Conservation (phyloP, 1,139 yeast genomes). For the Kurtzmaniella quercitrusa region DNA sequence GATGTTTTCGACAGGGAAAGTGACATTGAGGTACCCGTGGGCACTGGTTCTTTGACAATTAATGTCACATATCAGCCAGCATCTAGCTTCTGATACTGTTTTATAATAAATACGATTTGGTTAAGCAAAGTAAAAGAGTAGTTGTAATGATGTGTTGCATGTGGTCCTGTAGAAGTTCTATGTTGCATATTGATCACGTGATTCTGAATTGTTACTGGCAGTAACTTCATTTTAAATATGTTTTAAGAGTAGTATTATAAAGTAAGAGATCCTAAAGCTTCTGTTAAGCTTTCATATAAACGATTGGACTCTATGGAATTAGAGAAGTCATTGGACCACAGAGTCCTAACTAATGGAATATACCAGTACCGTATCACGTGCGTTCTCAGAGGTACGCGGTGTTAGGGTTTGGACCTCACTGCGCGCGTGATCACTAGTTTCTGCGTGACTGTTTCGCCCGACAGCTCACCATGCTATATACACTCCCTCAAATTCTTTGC, state of each 20-base stretch:
- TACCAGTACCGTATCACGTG: conserved; percentile 1
- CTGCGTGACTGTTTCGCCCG: conserved; percentile 1
- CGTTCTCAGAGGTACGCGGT: neutral
- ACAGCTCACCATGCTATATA: conserved; percentile 2
- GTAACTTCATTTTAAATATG: too few relatives aligned
- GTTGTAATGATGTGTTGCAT: too few relatives aligned
- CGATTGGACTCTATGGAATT: too few relatives aligned
- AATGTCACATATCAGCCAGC: conserved; percentile 24
- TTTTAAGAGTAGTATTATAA: too few relatives aligned
- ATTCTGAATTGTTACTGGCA: too few relatives aligned
- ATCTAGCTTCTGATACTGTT: neutral
- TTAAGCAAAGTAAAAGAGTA: neutral
- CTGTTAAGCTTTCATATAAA: too few relatives aligned
- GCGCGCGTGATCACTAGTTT: neutral
- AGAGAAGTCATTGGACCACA: too few relatives aligned
- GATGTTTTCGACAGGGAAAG: conserved; percentile 28
- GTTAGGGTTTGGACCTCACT: neutral
- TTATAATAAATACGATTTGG: neutral
- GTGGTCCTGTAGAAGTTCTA: too few relatives aligned
- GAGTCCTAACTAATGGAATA: too few relatives aligned
- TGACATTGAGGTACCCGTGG: conserved; percentile 23
- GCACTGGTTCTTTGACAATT: conserved; percentile 28
- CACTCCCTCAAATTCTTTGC: conserved; percentile 7
- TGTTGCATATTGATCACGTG: too few relatives aligned
- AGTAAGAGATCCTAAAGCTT: too few relatives aligned